A percentile compares a stretch with the other conserved stretches of the same genome.
Conservation (phyloP, 768 basidiomycete genomes). For the Hericium erinaceus region DNA sequence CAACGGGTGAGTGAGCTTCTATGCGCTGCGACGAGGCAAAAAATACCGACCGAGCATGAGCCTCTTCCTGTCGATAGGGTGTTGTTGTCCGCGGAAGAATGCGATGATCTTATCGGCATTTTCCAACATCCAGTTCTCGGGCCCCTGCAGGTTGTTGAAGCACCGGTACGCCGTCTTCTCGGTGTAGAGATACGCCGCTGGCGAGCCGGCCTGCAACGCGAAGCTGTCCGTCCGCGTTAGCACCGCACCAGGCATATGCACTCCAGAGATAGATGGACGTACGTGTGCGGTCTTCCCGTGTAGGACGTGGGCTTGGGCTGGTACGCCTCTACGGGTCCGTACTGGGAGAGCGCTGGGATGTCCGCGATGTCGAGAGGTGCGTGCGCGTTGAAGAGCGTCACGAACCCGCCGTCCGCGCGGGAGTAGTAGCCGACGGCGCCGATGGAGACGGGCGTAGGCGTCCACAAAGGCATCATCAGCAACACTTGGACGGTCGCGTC, state of each 20-base stretch:
- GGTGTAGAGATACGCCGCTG: neutral
- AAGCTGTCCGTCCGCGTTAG: too few species aligned
- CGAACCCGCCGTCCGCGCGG: neutral
- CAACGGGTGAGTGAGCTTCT: neutral
- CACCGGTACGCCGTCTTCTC: neutral
- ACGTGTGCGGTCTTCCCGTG: neutral
- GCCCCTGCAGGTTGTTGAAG: neutral
- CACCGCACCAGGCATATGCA: too few species aligned
- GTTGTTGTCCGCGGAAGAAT: neutral
- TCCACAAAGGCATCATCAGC: neutral
- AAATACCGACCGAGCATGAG: neutral
- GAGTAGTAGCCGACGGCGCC: neutral
- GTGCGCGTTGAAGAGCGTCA: neutral
- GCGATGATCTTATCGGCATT: neutral
- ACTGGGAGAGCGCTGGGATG: neutral
- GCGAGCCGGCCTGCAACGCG: too few species aligned
- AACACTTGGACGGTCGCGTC: too few species aligned
- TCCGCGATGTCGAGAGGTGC: neutral
- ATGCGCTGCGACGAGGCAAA: neutral
- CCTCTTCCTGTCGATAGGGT: neutral
- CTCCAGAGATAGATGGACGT: too few species aligned
- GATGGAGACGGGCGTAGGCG: neutral
- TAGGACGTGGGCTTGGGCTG: neutral
- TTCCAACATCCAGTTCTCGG: neutral
- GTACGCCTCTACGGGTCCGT: neutral